phyloP scores from a whole-genome alignment of 768 basidiomycete genomes.

The Cubamyces sp. region DNA sequence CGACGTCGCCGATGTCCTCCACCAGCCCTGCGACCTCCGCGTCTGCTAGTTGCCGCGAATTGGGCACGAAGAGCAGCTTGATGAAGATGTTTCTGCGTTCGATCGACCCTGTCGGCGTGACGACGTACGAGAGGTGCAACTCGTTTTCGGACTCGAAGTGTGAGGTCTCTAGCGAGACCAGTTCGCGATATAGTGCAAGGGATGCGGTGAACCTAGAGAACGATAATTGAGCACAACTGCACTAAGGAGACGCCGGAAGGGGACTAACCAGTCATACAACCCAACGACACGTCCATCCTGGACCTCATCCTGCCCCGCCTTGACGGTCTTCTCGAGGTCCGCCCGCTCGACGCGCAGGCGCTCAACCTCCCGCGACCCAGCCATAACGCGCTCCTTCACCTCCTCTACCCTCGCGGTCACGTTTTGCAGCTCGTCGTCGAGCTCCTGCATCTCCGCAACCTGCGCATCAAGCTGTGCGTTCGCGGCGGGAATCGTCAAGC shows the following conservation, averaged over 20 bases:
- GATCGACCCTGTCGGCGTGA: slow-evolving; percentile 33
- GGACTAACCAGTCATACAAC: slow-evolving; percentile 69
- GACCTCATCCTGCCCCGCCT: slow-evolving; percentile 51
- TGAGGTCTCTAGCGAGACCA: slow-evolving; percentile 62
- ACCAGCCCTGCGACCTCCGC: slow-evolving; percentile 58
- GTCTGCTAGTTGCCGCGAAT: slow-evolving; percentile 65
- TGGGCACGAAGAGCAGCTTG: slow-evolving; percentile 68
- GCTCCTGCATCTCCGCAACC: slow-evolving; percentile 76
- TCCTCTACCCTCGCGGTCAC: slow-evolving; percentile 53
- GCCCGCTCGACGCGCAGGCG: slow-evolving; percentile 60
- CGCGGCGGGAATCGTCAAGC: slow-evolving; percentile 77
- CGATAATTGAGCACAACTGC: background rate
- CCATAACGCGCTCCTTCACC: slow-evolving; percentile 66
- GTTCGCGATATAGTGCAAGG: slow-evolving; percentile 62
- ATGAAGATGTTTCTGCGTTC: slow-evolving; percentile 47
- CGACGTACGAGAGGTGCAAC: slow-evolving; percentile 66
- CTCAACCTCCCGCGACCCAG: slow-evolving; percentile 58
- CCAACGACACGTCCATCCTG: slow-evolving; percentile 67
- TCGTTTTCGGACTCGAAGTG: slow-evolving; percentile 75
- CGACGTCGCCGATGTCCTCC: slow-evolving; percentile 59
- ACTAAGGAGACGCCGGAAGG: background rate
- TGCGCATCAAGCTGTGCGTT: slow-evolving; percentile 75
- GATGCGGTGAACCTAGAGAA: slow-evolving; percentile 69
- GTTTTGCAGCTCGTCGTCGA: slow-evolving; percentile 65
- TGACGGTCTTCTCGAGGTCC: slow-evolving; percentile 72